Conservation (phyloP, 2,329 filamentous ascomycete species). For the Fusarium beomiforme region DNA sequence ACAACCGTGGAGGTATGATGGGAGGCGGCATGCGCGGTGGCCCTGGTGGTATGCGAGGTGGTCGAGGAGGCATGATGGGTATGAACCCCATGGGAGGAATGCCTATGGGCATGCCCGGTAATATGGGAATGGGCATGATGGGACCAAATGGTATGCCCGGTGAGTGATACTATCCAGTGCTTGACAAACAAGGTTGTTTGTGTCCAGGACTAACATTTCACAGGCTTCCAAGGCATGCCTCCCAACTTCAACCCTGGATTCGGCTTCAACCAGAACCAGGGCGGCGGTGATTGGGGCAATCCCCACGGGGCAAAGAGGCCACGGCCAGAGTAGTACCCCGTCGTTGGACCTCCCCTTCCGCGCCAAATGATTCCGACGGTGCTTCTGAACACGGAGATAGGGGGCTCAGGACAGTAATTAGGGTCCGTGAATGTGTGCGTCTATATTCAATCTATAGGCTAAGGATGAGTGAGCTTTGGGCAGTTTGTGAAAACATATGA, state of each 20-base stretch:
- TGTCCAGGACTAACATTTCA: constrained; percentile 32
- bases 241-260: constrained; percentile 79
- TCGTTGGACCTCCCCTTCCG: neutral
- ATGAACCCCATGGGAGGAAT: constrained; percentile 59
- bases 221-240: constrained; percentile 75
- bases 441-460: neutral
- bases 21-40: constrained; percentile 57
- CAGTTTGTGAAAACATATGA: constrained; percentile 3
- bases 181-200: neutral
- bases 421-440: neutral
- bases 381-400: neutral
- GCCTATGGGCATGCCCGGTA: constrained; percentile 68
- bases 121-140: constrained; percentile 66
- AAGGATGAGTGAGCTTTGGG: neutral
- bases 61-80: constrained; percentile 62
- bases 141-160: constrained; percentile 56
- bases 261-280: constrained; percentile 64
- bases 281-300: constrained; percentile 73
- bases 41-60: constrained; percentile 58
- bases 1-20: constrained; percentile 59
- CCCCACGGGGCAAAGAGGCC: constrained; percentile 84
- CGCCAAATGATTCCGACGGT: neutral
- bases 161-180: constrained; percentile 33
- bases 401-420: neutral
- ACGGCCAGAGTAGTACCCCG: constrained; percentile 68